Evolutionary conservation across 2,329 filamentous ascomycete genomes (phyloP), one percentile per base, ranked within the genome.

Genomic region (Pezicula radicicola): DNA sequence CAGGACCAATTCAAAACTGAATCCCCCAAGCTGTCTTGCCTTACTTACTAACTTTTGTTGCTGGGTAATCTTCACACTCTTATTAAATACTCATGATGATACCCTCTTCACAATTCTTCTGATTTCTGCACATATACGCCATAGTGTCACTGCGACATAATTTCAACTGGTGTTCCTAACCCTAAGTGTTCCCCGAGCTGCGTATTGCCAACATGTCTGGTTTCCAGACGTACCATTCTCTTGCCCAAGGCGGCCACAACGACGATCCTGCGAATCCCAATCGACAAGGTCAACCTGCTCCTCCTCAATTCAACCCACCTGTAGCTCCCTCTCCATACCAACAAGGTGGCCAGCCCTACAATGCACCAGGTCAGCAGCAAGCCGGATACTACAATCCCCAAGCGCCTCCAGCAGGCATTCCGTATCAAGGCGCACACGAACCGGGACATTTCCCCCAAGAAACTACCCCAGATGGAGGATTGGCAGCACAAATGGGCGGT

Each of bases 401-500:
- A 43, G 52, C 40, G 50, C 9, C 48, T 46, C 35, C 55, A 54
- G 13, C 56, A 59, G 35, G 21, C 19, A 58, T 59, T n/a, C 60
- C 55, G 42, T 65, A 63, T 33, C 70, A 68, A 12, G 61, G 63
- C 27, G 57, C 56, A 25, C 65, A 66, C 36, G 53, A 57, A n/a
- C 59, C 59, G 39, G 62, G 58, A 25, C 63, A 67, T 44, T 64
- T 62, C 33, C 69, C 64, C 48, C 66, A 56, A 60, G 62, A 55
- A 46, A 53, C 43, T 55, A 64, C 68, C 50, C 72, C 71, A 52
- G 78, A 83, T 61, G 72, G 66, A 50, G 76, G 75, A 15, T 68
- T 91, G 54, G 79, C 84, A 44, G 79, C 84, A 50, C 91, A 95
- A 70, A 88, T 96, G 86, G 85, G 86, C 40, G 84, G 84, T 54